These are phyloP conservation scores for Musa itinerans DNA, from an alignment of 176 grass and related monocot genomes.

Conservation along the genomic window DNA sequence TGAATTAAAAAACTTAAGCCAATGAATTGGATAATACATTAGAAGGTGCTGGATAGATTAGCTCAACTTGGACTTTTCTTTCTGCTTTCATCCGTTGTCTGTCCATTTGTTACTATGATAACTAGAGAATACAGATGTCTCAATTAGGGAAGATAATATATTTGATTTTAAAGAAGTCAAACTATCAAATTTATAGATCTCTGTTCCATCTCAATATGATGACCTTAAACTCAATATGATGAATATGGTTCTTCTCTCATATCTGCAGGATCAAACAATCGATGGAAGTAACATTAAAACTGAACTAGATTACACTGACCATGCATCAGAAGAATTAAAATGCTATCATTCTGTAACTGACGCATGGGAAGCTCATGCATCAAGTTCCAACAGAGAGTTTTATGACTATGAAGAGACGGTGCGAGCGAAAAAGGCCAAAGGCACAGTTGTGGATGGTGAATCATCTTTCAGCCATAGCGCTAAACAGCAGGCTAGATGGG, in stretches of 20 bases:
- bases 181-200: too few species aligned
- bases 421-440: constrained; percentile 15
- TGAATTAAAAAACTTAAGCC: too few species aligned
- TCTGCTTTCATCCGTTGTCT: too few species aligned
- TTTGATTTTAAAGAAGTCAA: too few species aligned
- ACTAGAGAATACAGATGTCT: too few species aligned
- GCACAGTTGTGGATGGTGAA: constrained; percentile 9
- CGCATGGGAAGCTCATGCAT: neutral
- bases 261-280: neutral
- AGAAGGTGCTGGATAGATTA: too few species aligned
- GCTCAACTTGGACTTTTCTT: too few species aligned
- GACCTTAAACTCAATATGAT: too few species aligned
- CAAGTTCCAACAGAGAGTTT: constrained; percentile 10
- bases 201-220: too few species aligned
- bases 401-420: constrained; percentile 23
- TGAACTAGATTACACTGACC: constrained; percentile 16
- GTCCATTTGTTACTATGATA: too few species aligned
- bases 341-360: neutral
- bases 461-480: neutral
- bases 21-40: too few species aligned
- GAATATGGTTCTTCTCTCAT: neutral
- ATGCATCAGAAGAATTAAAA: constrained; percentile 6
- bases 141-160: too few species aligned
- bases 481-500: neutral
- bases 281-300: constrained; percentile 17